Conservation (phyloP, 768 basidiomycete species). For the Agrocybe praecox region DNA sequence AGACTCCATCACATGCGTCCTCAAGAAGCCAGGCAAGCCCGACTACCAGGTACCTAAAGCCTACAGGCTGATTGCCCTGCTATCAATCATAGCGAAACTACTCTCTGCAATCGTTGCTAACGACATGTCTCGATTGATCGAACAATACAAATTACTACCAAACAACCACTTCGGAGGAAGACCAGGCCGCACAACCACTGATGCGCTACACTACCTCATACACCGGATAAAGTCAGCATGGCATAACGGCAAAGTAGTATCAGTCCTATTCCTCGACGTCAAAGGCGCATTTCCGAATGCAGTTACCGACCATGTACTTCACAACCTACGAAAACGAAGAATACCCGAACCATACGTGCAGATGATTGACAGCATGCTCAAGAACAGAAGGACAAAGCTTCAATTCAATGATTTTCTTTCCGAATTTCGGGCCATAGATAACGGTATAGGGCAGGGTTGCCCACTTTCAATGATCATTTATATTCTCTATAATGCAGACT, state of each 20-base stretch:
- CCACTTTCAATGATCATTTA: slow-evolving; percentile 25
- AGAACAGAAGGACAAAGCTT: slow-evolving; percentile 13
- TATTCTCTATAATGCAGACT: slow-evolving; percentile 26
- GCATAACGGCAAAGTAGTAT: slow-evolving; percentile 31
- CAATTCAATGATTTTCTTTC: slow-evolving; percentile 20
- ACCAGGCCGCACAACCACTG: slow-evolving; percentile 37
- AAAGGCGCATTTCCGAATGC: slow-evolving; percentile 46
- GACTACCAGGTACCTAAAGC: slow-evolving; percentile 33
- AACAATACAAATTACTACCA: slow-evolving; percentile 34
- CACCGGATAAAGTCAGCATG: slow-evolving; percentile 39
- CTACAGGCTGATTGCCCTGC: slow-evolving; percentile 34
- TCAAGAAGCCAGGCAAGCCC: slow-evolving; percentile 35
- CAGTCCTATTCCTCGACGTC: slow-evolving; percentile 42
- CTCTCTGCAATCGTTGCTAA: slow-evolving; percentile 23
- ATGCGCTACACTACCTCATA: slow-evolving; percentile 34
- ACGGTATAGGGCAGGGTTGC: slow-evolving; percentile 26
- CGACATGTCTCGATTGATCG: slow-evolving; percentile 20
- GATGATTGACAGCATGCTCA: slow-evolving; percentile 17
- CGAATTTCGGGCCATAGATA: slow-evolving; percentile 9
- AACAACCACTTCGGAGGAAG: slow-evolving; percentile 38
- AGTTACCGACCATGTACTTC: slow-evolving; percentile 27
- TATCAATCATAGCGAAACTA: slow-evolving; percentile 19
- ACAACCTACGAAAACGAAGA: slow-evolving; percentile 29
- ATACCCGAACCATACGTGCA: slow-evolving; percentile 26
- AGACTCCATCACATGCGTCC: slow-evolving; percentile 23